These are phyloP conservation scores for Halenospora varia DNA, from an alignment of 495 filamentous ascomycete genomes.

Conservation along the genomic window DNA sequence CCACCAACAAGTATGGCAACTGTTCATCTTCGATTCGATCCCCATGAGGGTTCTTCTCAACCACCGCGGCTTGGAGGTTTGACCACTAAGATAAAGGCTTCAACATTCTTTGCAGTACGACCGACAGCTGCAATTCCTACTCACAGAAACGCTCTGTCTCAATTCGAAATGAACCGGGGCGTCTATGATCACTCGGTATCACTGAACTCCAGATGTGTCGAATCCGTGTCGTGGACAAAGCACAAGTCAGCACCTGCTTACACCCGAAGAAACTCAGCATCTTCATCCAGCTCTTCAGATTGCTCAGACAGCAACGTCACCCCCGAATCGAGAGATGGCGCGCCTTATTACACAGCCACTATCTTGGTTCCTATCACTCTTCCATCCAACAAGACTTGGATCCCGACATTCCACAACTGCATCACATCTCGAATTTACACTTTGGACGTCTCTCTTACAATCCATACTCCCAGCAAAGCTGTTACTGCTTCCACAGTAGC, in stretches of 20 bases:
- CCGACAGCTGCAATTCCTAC: constrained; percentile 50
- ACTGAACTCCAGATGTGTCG: constrained; percentile 63
- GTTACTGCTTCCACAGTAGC: constrained; percentile 51
- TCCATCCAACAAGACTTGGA: constrained; percentile 59
- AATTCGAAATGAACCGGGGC: constrained; percentile 51
- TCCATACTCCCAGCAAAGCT: constrained; percentile 54
- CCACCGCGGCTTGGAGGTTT: constrained; percentile 69
- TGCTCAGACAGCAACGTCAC: constrained; percentile 9
- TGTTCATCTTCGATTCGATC: constrained; percentile 66
- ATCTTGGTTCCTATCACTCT: constrained; percentile 72
- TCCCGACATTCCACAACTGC: constrained; percentile 89
- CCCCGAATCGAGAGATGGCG: constrained; percentile 18
- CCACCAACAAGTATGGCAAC: constrained; percentile 56
- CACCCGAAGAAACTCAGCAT: constrained; percentile 48
- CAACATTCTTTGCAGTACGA: constrained; percentile 64
- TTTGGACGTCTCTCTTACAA: constrained; percentile 61
- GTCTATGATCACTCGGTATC: constrained; percentile 58
- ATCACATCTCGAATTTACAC: constrained; percentile 75
- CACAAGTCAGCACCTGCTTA: constrained; percentile 8
- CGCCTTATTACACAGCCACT: constrained; percentile 59
- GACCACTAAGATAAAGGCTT: constrained; percentile 64
- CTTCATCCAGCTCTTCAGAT: constrained; percentile 18
- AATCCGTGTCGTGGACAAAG: constrained; percentile 58
- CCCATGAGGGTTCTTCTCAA: constrained; percentile 46
- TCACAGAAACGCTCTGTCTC: constrained; percentile 42